Evolutionary conservation across 768 basidiomycete species (phyloP).

Genomic region (Stropharia rugosoannulata): DNA sequence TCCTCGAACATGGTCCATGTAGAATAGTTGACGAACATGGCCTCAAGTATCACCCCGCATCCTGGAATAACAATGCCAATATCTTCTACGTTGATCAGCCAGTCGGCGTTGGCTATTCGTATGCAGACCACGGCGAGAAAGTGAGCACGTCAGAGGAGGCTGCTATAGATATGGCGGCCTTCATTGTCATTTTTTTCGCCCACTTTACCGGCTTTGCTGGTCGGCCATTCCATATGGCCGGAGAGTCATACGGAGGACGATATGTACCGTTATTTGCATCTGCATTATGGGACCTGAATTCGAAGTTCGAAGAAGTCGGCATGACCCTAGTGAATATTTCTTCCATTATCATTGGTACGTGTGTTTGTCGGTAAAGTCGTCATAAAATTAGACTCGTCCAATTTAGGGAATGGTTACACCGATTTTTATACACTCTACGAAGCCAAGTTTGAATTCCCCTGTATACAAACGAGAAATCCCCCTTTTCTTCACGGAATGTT

Average conservation of each 20-base stretch:
- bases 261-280: conserved; percentile 77
- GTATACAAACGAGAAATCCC: conserved; percentile 46
- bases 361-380: background rate
- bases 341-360: conserved; percentile 67
- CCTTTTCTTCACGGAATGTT: conserved; percentile 50
- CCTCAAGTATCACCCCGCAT: conserved; percentile 51
- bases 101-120: conserved; percentile 59
- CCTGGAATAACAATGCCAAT: conserved; percentile 69
- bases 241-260: conserved; percentile 80
- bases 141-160: conserved; percentile 67
- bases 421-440: conserved; percentile 47
- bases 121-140: conserved; percentile 60
- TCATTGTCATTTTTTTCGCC: conserved; percentile 73
- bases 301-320: conserved; percentile 47
- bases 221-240: conserved; percentile 61
- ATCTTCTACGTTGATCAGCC: conserved; percentile 65
- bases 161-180: conserved; percentile 68
- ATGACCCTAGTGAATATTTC: conserved; percentile 62
- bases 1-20: conserved; percentile 70
- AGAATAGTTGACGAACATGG: conserved; percentile 34
- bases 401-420: conserved; percentile 60
- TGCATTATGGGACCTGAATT: conserved; percentile 78
- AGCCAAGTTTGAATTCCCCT: conserved; percentile 50
- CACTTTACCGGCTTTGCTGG: conserved; percentile 72
- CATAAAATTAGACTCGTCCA: background rate